Evolutionary conservation across 108 stramenopile species (phyloP), one percentile per base, ranked within the genome.

Genomic region (Fistulifera solaris): DNA sequence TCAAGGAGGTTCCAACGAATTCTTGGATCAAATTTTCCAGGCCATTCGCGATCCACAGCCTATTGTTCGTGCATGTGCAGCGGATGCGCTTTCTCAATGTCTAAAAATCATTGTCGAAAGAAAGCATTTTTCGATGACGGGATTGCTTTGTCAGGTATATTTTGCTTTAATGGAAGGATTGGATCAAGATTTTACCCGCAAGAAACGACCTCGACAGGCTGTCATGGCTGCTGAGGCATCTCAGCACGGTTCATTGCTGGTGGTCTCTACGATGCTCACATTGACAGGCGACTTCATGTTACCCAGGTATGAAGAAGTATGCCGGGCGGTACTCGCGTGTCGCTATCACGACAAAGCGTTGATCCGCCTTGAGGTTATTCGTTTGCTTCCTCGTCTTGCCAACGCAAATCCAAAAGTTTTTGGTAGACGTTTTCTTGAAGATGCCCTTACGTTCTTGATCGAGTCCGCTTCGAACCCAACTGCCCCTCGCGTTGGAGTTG

Each of bases 231-330:
- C 72, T 13, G 70, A 81, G 38, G 61, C 68, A 17, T 59, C 77
- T 1, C 77, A 78, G 40, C 95, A 99, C 62, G 98, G 96, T 24
- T 89, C 93, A 1, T 61, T 99, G 12, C 68, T 99, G 14, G 78
- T 84, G 16, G 72, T 94, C 6, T 67, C 81, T 8, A 84, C 87
- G 10, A 77, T 98, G 72, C 70, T 99, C 28, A 62, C 82, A 8
- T 77, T 85, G 52, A 72, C 94, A 11, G 71, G 84, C 11, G 80
- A 83, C n/a, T 98, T 98, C 67, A 91, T 98, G 73, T 44, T 90
- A 40, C 96, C 97, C 0, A 83, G 97, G 0, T 96, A 85, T 69
- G 83, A 85, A 49, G 96, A 96, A 63, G 72, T 83, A 1, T 95
- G 96, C 52, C 56, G 52, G 5, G 84, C 79, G 14, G 85, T 96